Evolutionary conservation across 768 basidiomycete genomes (phyloP), one percentile per base, ranked within the genome.

Genomic region (Mycena epipterygia): DNA sequence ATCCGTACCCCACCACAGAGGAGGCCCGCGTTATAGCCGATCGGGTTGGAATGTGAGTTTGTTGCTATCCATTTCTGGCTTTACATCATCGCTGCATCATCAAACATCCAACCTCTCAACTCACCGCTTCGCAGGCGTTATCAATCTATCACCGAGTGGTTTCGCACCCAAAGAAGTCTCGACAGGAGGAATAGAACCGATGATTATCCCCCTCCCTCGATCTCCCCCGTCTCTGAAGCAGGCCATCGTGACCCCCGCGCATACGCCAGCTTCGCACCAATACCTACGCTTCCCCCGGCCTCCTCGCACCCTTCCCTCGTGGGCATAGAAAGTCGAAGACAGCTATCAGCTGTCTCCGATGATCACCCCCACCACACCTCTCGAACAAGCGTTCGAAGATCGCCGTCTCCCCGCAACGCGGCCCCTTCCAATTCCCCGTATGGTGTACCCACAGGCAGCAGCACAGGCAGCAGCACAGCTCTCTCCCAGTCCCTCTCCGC

Each of bases 111-210:
- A 32, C 56, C 49, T 66, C 74, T 76, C 77, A 67, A n/a, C 27
- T 61, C 71, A 77, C 76, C 78, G 75, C 64, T 70, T 79, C 70
- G 64, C 75, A 95, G 93, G 92, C 91, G 89, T 72, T 87, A 91
- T 81, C 90, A 93, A 80, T 92, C 89, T 65, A 90, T 95, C 66
- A 93, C 91, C 2, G 94, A 95, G 77, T 94, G 93, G 94, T 95
- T 95, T 79, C 93, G 94, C 84, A 93, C 94, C 76, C 93, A 95
- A 76, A 92, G 92, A 75, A 93, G 89, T 78, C 86, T 91, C 72
- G 89, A 91, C 35, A 92, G 91, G 84, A 92, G 92, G 82, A 87
- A 86, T 74, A 88, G 85, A 73, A 90, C 92, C 70, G 90, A 91
- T 57, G 86, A 88, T 5, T 62, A 32, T 75, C 76, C 75, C 27